Conservation (phyloP, 495 filamentous ascomycete species). For the Penicillium turbatum region DNA sequence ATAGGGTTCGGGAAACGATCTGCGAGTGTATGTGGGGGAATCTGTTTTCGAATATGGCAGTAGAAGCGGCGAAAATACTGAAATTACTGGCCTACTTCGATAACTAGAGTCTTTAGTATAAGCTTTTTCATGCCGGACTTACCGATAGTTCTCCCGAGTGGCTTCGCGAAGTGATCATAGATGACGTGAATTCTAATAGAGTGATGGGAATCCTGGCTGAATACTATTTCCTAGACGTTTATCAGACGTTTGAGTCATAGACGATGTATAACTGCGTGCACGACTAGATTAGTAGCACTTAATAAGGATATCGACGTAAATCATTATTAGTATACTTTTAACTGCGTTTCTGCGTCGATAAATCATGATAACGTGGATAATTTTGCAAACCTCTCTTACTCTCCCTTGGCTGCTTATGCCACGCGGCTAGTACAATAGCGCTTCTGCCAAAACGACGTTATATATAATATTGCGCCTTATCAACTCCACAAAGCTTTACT, state of each 20-base stretch:
- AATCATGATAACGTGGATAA: not conserved
- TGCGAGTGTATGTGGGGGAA: too few species aligned
- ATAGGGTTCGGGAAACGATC: too few species aligned
- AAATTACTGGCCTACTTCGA: too few species aligned
- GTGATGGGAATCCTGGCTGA: constrained; percentile 1
- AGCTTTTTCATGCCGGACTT: too few species aligned
- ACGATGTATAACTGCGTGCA: constrained; percentile 13
- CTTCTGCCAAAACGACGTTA: too few species aligned
- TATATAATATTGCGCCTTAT: too few species aligned
- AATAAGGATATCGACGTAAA: constrained; percentile 4
- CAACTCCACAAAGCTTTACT: too few species aligned
- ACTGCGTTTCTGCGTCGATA: not conserved
- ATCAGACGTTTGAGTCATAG: constrained; percentile 1
- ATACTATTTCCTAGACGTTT: constrained; percentile 7
- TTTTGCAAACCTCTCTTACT: not conserved
- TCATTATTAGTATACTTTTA: constrained; percentile 12
- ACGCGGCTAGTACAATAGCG: not conserved
- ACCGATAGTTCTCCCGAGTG: too few species aligned
- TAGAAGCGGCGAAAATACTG: too few species aligned
- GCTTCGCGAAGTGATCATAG: constrained; percentile 4
- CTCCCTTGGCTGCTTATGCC: not conserved
- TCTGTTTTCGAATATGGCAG: too few species aligned
- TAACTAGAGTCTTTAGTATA: constrained; percentile 1
- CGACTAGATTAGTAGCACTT: constrained; percentile 8
- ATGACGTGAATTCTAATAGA: not conserved